phyloP scores from a whole-genome alignment of 768 basidiomycete genomes.

The Pleurotus sapidus region DNA sequence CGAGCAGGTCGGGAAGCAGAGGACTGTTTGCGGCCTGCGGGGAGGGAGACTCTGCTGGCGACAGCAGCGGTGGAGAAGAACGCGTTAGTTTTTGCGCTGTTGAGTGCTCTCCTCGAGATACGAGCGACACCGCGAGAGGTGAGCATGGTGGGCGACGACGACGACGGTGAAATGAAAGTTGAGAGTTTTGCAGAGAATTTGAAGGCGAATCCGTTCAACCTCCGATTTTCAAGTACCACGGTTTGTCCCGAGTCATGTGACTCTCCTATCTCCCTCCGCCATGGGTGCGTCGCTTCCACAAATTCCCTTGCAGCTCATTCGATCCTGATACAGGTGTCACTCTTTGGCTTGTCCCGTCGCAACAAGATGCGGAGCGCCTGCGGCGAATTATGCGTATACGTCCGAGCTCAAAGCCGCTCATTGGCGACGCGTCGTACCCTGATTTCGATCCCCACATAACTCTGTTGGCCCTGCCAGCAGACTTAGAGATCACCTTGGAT shows the following conservation, averaged over 20 bases:
- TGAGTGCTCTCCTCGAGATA: constrained; percentile 81
- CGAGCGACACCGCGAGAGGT: constrained; percentile 86
- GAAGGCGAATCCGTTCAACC: constrained; percentile 8
- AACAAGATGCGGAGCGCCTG: constrained; percentile 40
- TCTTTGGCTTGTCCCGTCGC: constrained; percentile 69
- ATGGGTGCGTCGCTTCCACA: neutral
- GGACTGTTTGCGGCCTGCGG: constrained; percentile 39
- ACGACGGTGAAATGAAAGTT: constrained; percentile 22
- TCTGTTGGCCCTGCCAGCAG: constrained; percentile 42
- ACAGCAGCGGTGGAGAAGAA: constrained; percentile 78
- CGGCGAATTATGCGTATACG: constrained; percentile 40
- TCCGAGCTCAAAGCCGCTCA: neutral
- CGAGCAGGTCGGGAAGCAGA: constrained; percentile 46
- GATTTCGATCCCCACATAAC: constrained; percentile 71
- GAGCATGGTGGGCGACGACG: constrained; percentile 60
- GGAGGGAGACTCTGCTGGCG: constrained; percentile 51
- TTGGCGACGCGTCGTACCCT: constrained; percentile 45
- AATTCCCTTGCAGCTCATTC: no score
- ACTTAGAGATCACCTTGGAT: constrained; percentile 19
- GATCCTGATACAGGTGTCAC: constrained; percentile 41
- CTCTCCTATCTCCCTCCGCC: neutral
- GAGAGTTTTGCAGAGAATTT: constrained; percentile 4
- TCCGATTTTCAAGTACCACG: constrained; percentile 8
- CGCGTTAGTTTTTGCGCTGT: constrained; percentile 70
- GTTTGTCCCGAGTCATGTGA: constrained; percentile 7